A percentile compares a stretch with the other conserved stretches of the same genome.
phyloP scores from a whole-genome alignment of 2,329 filamentous ascomycete species.

The Colletotrichum filicis region DNA sequence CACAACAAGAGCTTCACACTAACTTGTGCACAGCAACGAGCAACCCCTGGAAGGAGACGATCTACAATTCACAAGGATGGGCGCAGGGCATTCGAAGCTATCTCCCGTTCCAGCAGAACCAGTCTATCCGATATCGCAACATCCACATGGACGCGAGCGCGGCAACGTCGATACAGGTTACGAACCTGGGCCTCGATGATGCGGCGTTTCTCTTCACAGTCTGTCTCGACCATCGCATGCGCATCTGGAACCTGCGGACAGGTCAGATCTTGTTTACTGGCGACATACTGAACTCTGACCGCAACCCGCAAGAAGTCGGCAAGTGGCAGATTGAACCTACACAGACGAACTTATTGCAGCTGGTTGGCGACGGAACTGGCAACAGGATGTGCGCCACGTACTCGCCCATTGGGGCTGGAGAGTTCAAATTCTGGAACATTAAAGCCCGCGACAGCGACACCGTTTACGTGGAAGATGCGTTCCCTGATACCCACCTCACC shows the following conservation, averaged over 20 bases:
- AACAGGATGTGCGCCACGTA: conserved; percentile 78
- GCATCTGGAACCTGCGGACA: conserved; percentile 88
- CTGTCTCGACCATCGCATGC: conserved; percentile 87
- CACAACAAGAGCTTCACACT: conserved; percentile 16
- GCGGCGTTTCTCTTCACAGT: conserved; percentile 77
- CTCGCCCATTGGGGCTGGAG: conserved; percentile 86
- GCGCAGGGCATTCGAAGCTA: conserved; percentile 73
- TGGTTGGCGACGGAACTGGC: conserved; percentile 69
- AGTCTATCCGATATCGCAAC: conserved; percentile 72
- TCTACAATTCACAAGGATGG: conserved; percentile 81
- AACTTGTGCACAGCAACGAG: conserved; percentile 42
- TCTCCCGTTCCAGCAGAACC: conserved; percentile 73
- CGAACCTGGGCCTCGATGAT: conserved; percentile 60
- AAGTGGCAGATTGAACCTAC: conserved; percentile 83
- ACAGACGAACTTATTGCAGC: conserved; percentile 79
- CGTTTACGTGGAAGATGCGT: conserved; percentile 77
- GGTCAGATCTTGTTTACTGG: conserved; percentile 81
- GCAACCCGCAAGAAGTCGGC: conserved; percentile 74
- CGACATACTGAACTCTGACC: conserved; percentile 78
- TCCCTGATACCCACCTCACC: conserved; percentile 70
- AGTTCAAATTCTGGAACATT: conserved; percentile 94
- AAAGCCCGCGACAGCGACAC: conserved; percentile 72
- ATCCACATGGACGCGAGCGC: conserved; percentile 74
- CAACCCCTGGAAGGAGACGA: conserved; percentile 74
- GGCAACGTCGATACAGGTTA: conserved; percentile 70